Conservation (phyloP, 2,329 filamentous ascomycete species). For the Pestalotiopsis fici region DNA sequence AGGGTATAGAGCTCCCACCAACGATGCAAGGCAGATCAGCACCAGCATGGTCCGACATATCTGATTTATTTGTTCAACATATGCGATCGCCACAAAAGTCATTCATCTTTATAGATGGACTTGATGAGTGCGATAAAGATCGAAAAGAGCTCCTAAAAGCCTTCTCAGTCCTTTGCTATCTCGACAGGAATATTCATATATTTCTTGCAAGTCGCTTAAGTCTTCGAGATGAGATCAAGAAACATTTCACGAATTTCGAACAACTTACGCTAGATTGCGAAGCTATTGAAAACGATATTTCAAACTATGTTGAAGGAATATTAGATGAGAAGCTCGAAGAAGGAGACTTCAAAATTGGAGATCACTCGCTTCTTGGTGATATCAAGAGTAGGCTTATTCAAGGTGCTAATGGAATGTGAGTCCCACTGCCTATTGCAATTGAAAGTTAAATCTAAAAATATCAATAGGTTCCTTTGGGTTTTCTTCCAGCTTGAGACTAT, state of each 20-base stretch:
- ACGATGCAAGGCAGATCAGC: background rate
- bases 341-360: constrained; percentile 12
- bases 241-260: constrained; percentile 1
- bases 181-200: constrained; percentile 10
- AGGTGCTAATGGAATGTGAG: constrained; percentile 34
- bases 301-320: constrained; percentile 16
- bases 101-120: constrained; percentile 27
- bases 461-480: constrained; percentile 20
- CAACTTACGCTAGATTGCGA: constrained; percentile 14
- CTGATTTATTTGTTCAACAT: constrained; percentile 5
- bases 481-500: constrained; percentile 18
- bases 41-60: background rate
- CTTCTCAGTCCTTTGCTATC: constrained; percentile 17
- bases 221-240: constrained; percentile 15
- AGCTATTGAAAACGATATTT: constrained; percentile 18
- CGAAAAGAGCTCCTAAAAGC: constrained; percentile 13
- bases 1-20: background rate
- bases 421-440: background rate
- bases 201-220: constrained; percentile 9
- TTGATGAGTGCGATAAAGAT: constrained; percentile 27
- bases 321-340: constrained; percentile 15
- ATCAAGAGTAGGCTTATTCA: constrained; percentile 26
- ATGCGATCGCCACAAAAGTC: constrained; percentile 2
- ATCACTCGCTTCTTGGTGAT: constrained; percentile 17
- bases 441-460: constrained; percentile 7